These are phyloP conservation scores for Dactylellina sp. DNA, from an alignment of 2,329 filamentous ascomycete genomes.

Conservation along the genomic window DNA sequence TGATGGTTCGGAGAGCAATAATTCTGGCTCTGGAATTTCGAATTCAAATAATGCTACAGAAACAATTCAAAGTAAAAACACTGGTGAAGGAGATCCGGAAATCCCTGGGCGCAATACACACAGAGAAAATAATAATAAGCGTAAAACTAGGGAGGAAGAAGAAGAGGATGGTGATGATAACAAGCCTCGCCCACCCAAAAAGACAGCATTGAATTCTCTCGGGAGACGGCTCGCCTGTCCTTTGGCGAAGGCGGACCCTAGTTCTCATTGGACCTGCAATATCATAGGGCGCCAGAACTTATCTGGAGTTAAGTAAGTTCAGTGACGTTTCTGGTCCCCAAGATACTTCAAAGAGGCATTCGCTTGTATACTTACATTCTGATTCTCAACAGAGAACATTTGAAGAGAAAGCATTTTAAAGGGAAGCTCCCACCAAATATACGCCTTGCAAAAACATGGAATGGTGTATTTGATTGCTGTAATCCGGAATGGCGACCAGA, in stretches of 20 bases:
- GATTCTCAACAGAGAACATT: constrained; percentile 1
- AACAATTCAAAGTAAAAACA: too few species aligned
- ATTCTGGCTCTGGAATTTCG: too few species aligned
- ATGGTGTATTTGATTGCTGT: constrained; percentile 11
- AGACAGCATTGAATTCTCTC: not conserved
- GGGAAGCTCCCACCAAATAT: not conserved
- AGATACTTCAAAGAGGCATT: too few species aligned
- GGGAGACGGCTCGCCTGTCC: not conserved
- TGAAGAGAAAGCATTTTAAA: constrained; percentile 6
- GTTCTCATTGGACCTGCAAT: not conserved
- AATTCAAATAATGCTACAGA: too few species aligned
- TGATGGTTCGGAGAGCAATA: too few species aligned
- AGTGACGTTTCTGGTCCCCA: too few species aligned
- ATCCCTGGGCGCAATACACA: not conserved
- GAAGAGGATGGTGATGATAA: not conserved
- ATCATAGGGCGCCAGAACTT: not conserved
- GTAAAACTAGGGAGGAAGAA: not conserved
- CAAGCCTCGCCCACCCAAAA: not conserved
- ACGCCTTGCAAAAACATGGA: constrained; percentile 7
- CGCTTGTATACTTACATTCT: too few species aligned
- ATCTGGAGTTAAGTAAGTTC: not conserved
- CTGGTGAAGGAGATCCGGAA: too few species aligned
- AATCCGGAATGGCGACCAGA: not conserved
- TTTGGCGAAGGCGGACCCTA: not conserved
- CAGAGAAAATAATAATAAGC: not conserved